Evolutionary conservation across 2,329 filamentous ascomycete genomes (phyloP).

Genomic region (Trichoderma guizhouense): DNA sequence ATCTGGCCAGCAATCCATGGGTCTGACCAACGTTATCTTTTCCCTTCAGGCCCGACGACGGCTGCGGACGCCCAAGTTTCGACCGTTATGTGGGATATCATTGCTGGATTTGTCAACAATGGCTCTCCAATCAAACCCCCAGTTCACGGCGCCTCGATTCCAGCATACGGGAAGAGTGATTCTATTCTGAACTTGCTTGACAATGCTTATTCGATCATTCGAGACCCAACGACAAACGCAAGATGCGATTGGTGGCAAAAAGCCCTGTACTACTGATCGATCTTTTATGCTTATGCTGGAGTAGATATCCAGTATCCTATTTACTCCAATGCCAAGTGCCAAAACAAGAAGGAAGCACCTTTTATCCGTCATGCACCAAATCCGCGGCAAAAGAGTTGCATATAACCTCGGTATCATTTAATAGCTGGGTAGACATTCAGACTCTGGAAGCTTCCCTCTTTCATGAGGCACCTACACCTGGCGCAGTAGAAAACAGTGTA

Average conservation of each 20-base stretch:
- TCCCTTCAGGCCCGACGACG: background rate
- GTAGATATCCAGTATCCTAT: background rate
- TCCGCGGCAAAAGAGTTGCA: background rate
- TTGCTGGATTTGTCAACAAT: constrained; percentile 13
- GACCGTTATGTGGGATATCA: background rate
- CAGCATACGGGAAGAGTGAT: background rate
- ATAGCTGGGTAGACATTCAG: background rate
- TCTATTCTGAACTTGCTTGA: background rate
- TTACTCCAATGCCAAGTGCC: no score
- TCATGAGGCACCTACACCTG: background rate
- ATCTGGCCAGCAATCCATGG: constrained; percentile 8
- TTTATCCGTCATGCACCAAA: no score
- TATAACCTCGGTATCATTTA: background rate
- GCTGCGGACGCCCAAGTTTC: background rate
- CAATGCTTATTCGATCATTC: background rate
- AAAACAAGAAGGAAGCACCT: no score
- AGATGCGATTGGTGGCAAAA: constrained; percentile 19
- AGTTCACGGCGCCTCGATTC: background rate
- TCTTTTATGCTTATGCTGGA: background rate
- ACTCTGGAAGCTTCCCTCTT: background rate
- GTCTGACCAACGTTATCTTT: background rate
- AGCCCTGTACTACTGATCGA: constrained; percentile 4
- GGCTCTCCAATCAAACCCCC: background rate
- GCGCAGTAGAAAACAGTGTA: background rate
- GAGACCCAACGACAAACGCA: constrained; percentile 2